phyloP scores from a whole-genome alignment of 2,329 filamentous ascomycete genomes.

The Atkinsonella texensis region DNA sequence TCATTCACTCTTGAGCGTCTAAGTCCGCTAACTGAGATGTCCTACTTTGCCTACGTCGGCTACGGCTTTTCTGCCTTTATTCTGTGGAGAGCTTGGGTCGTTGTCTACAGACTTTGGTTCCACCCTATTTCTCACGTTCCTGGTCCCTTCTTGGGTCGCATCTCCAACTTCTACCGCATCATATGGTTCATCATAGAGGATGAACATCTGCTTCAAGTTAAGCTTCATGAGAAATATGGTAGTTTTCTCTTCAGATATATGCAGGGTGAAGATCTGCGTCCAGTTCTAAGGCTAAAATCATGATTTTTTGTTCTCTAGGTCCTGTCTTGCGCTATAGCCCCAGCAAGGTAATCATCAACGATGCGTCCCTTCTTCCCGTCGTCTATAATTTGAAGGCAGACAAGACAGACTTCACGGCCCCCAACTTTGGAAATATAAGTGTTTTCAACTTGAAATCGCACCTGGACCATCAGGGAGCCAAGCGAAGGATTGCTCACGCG shows the following conservation, averaged over 20 bases:
- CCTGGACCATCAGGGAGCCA: background rate
- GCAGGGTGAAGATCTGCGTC: background rate
- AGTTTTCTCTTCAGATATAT: background rate
- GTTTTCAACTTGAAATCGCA: background rate
- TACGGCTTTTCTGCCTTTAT: background rate
- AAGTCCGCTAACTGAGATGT: background rate
- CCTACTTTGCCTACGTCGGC: background rate
- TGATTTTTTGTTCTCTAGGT: background rate
- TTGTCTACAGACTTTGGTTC: background rate
- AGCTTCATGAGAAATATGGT: background rate
- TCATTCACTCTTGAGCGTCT: background rate
- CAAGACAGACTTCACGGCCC: background rate
- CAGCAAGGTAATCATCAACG: background rate
- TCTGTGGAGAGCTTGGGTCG: background rate
- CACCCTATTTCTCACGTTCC: background rate
- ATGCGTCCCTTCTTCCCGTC: background rate
- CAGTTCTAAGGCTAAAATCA: background rate
- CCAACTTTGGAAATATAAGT: background rate
- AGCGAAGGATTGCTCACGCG: background rate
- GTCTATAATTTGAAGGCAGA: background rate
- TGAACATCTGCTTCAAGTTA: background rate
- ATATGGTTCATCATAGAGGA: background rate
- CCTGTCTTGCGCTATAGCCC: background rate
- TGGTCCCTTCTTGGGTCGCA: background rate
- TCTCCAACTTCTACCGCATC: background rate